Conservation (phyloP, 179 eudicot species). For the Corrigiola litoralis region DNA sequence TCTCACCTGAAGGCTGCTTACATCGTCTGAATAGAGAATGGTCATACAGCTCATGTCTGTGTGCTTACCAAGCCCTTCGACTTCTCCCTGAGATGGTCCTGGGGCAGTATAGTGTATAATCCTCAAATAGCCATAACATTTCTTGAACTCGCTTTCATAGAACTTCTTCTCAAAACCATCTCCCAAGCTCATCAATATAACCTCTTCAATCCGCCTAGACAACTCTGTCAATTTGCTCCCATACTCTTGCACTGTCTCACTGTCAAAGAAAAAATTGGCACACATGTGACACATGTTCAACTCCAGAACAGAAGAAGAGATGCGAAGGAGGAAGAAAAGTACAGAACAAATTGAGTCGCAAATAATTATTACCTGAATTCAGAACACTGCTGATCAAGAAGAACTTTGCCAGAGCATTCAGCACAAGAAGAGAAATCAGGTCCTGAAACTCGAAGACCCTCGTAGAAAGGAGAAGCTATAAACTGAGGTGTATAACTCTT, state of each 20-base stretch:
- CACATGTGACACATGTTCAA: background rate
- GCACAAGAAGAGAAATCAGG: constrained; percentile 74
- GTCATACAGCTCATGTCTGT: constrained; percentile 86
- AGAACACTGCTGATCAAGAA: constrained; percentile 34
- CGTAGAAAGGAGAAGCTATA: constrained; percentile 86
- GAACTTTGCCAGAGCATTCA: constrained; percentile 41
- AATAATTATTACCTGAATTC: constrained; percentile 57
- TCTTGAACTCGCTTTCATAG: constrained; percentile 42
- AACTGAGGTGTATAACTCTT: constrained; percentile 77
- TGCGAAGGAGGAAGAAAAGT: background rate
- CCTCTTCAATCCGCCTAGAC: constrained; percentile 44
- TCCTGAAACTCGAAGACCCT: constrained; percentile 66
- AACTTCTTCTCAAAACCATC: constrained; percentile 42
- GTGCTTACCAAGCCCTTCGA: constrained; percentile 87
- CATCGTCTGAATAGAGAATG: constrained; percentile 62
- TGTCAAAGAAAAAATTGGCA: constrained; percentile 25
- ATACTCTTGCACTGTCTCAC: constrained; percentile 56
- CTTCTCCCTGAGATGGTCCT: constrained; percentile 31
- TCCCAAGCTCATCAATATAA: constrained; percentile 48
- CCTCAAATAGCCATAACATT: constrained; percentile 68
- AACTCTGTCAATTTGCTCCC: constrained; percentile 56
- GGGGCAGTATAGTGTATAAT: constrained; percentile 60
- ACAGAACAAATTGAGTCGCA: background rate
- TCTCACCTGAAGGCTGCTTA: constrained; percentile 77
- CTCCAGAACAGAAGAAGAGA: background rate